These are phyloP conservation scores for Guadua angustifolia DNA, from an alignment of 176 grass and related monocot genomes.

Conservation along the genomic window DNA sequence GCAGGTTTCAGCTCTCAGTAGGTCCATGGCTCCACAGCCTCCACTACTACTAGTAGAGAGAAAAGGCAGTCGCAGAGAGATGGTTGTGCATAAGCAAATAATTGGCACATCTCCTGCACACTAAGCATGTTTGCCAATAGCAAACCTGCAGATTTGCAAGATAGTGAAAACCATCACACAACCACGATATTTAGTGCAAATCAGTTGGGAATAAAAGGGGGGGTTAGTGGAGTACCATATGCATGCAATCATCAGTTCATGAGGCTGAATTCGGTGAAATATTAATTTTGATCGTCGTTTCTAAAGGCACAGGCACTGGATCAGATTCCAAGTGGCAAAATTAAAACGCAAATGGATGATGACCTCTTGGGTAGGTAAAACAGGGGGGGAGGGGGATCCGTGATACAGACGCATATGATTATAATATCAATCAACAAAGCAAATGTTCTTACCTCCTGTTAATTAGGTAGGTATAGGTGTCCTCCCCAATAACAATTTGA, in stretches of 20 bases:
- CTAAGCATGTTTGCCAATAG: slow-evolving; percentile 34
- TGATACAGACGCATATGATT: slow-evolving; percentile 24
- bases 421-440: slow-evolving; percentile 7
- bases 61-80: slow-evolving; percentile 3
- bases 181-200: slow-evolving; percentile 1
- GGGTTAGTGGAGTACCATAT: slow-evolving; percentile 9
- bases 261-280: background rate
- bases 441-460: slow-evolving; percentile 20
- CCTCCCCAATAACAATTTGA: slow-evolving; percentile 8
- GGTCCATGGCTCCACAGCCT: slow-evolving; percentile 4
- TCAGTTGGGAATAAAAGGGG: background rate
- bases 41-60: background rate
- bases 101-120: slow-evolving; percentile 39
- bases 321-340: slow-evolving; percentile 35
- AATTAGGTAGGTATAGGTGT: slow-evolving; percentile 24
- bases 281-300: background rate
- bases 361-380: background rate
- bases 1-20: slow-evolving; percentile 14
- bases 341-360: slow-evolving; percentile 20
- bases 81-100: background rate
- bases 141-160: slow-evolving; percentile 16
- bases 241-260: slow-evolving; percentile 32
- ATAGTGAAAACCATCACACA: slow-evolving; percentile 10
- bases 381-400: too few species aligned
- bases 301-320: background rate